Evolutionary conservation across 2,329 filamentous ascomycete genomes (phyloP).

Genomic region (Pseudogymnoascus pannorum): DNA sequence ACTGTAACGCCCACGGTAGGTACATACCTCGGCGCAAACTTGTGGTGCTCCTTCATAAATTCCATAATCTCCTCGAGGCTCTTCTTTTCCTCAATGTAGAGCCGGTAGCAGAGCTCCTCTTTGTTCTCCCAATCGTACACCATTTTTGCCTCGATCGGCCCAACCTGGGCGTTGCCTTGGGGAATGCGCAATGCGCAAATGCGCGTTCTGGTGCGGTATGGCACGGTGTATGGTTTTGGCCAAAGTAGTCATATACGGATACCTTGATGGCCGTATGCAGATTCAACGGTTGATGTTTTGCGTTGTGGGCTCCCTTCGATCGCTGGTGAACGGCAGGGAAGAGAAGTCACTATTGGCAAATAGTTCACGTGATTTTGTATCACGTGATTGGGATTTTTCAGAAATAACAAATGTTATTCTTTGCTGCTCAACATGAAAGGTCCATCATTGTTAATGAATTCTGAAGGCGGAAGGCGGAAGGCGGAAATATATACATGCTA

Average conservation of each 20-base stretch:
- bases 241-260: slow-evolving; percentile 7
- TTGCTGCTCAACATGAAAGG: neutral
- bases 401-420: neutral
- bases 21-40: slow-evolving; percentile 63
- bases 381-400: neutral
- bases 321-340: slow-evolving; percentile 8
- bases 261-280: slow-evolving; percentile 8
- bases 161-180: neutral
- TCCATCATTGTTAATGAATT: neutral
- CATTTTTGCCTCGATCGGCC: slow-evolving; percentile 20
- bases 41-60: slow-evolving; percentile 56
- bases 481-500: neutral
- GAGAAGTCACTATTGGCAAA: slow-evolving; percentile 4
- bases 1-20: slow-evolving; percentile 5
- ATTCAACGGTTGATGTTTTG: slow-evolving; percentile 8
- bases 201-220: neutral
- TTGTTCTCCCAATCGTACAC: slow-evolving; percentile 62
- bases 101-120: slow-evolving; percentile 55
- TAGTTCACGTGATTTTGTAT: neutral
- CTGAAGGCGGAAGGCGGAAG: neutral
- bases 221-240: neutral
- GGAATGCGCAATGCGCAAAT: slow-evolving; percentile 3
- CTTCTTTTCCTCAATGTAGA: slow-evolving; percentile 72
- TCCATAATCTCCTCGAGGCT: slow-evolving; percentile 68
- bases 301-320: slow-evolving; percentile 8